A percentile compares a stretch with the other conserved stretches of the same genome.
These are phyloP conservation scores for Rhypophila decipiens DNA, from an alignment of 495 filamentous ascomycete genomes.

Conservation along the genomic window DNA sequence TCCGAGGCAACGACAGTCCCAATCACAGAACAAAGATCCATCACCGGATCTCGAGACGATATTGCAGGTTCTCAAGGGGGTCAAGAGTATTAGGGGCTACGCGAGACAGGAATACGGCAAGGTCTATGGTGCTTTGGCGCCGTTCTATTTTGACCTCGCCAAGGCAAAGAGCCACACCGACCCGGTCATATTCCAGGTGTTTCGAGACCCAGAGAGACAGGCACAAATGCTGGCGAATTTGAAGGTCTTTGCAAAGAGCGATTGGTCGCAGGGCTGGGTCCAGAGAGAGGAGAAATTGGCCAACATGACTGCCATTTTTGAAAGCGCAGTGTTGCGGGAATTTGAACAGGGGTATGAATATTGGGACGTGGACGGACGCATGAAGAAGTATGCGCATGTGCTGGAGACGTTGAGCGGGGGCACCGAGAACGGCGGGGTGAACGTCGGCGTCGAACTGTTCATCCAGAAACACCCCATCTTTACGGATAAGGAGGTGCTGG, in stretches of 20 bases:
- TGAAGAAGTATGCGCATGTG: slow-evolving; percentile 84
- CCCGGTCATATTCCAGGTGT: slow-evolving; percentile 76
- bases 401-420: slow-evolving; percentile 79
- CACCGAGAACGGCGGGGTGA: slow-evolving; percentile 35
- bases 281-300: slow-evolving; percentile 63
- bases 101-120: slow-evolving; percentile 87
- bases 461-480: slow-evolving; percentile 83
- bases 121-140: slow-evolving; percentile 79
- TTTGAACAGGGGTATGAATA: slow-evolving; percentile 87
- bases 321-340: slow-evolving; percentile 81
- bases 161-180: slow-evolving; percentile 68
- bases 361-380: slow-evolving; percentile 81
- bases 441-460: slow-evolving; percentile 72
- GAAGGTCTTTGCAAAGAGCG: slow-evolving; percentile 68
- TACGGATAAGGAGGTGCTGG: slow-evolving; percentile 61
- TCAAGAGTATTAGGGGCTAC: slow-evolving; percentile 74
- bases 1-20: too few species aligned
- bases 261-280: slow-evolving; percentile 67
- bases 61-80: slow-evolving; percentile 59
- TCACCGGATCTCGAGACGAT: slow-evolving; percentile 50
- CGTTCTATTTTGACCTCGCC: slow-evolving; percentile 80
- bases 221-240: slow-evolving; percentile 81
- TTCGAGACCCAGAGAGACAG: slow-evolving; percentile 80
- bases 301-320: slow-evolving; percentile 75
- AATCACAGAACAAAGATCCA: slow-evolving; percentile 16